Evolutionary conservation across 768 basidiomycete genomes (phyloP), one percentile per base, ranked within the genome.

Genomic region (Hirschioporus abietinus): DNA sequence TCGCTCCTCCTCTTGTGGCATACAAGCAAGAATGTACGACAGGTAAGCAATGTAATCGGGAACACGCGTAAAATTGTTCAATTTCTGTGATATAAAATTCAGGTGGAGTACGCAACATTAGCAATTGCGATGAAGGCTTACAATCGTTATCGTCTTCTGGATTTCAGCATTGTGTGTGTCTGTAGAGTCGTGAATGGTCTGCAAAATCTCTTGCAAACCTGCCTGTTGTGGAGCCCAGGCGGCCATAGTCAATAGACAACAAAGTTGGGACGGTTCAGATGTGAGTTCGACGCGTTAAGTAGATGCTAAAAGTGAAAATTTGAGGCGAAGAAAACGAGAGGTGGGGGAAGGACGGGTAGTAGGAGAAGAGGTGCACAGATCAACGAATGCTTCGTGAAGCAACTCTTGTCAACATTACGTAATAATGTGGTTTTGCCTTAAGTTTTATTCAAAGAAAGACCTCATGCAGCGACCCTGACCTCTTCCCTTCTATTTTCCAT

Each of bases 1-100:
- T 63, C 92, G 90, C 75, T 94, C 95, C 74, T 95, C 91, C 79
- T 98, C 95, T 68, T 86, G 82, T 1, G 89, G 83, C 81, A 92
- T 79, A 60, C 84, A 82, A 66, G 90, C 88, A 69, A 99, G 87
- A 80, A 98, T 95, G 76, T 96, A 93, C 24, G 92, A 92, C 69
- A 99, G 88, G 84, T 99, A 99, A 66, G 91, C 95, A 68, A 95
- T 89, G 77, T 97, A 99, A 77, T 97, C 95, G 60, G 95, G 92
- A 69, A 90, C 89, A 72, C 89, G 88, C 74, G 92, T 90, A 77
- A 93, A 95, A 68, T 81, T 84, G 76, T 92, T 93, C 70, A 95
- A 84, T 91, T 93, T 93, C 92, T 95, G 71, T 65, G 60, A 62
- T 35, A 30, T 64, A 61, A 61, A 63, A 15, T 61, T 61, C 30